phyloP scores from a whole-genome alignment of 106 monocot genomes.

The Dioscorea zingiberensis region DNA sequence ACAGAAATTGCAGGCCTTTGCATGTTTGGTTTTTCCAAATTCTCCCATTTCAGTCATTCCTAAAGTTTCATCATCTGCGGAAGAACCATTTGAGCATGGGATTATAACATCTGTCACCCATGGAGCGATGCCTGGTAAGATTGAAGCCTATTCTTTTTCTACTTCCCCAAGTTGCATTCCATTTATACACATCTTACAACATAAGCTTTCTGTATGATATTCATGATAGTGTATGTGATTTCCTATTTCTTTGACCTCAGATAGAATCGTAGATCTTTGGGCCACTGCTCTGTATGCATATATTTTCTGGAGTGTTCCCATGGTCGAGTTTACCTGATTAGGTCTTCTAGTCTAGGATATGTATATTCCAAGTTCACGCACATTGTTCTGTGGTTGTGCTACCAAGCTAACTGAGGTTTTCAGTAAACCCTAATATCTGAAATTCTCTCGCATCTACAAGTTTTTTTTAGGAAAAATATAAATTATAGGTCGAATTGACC shows the following conservation, averaged over 20 bases:
- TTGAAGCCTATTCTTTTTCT: background rate
- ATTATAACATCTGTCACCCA: conserved; percentile 75
- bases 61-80: conserved; percentile 22
- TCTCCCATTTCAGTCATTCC: conserved; percentile 44
- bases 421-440: too few species aligned
- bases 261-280: too few species aligned
- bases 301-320: too few species aligned
- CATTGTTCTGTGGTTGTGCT: too few species aligned
- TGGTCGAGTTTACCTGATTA: too few species aligned
- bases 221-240: background rate
- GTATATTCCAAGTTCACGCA: too few species aligned
- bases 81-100: conserved; percentile 63
- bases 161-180: too few species aligned
- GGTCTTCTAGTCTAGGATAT: too few species aligned
- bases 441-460: too few species aligned
- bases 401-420: too few species aligned
- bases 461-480: background rate
- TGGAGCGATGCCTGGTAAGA: conserved; percentile 81
- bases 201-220: background rate
- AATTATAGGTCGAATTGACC: background rate
- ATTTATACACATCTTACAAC: background rate
- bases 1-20: conserved; percentile 79
- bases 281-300: too few species aligned
- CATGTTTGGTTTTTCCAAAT: conserved; percentile 78
- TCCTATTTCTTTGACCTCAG: too few species aligned